Conservation (phyloP, 2,329 filamentous ascomycete genomes). For the Pleoardoris graminearum region DNA sequence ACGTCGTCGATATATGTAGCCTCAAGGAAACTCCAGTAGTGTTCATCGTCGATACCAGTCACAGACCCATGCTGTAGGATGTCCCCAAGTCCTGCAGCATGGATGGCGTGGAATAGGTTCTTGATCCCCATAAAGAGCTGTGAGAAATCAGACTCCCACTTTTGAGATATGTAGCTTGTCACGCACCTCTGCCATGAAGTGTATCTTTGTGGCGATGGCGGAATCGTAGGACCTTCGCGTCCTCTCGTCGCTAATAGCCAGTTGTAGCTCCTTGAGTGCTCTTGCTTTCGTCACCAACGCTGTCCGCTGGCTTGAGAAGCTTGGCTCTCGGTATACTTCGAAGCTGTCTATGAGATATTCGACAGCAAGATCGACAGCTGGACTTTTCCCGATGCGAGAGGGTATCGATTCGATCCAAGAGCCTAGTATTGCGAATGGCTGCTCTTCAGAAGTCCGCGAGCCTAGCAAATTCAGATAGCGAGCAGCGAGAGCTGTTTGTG, state of each 20-base stretch:
- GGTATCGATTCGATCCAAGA: slow-evolving; percentile 36
- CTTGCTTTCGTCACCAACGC: slow-evolving; percentile 28
- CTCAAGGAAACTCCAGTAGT: slow-evolving; percentile 38
- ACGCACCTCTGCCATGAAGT: slow-evolving; percentile 34
- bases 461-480: slow-evolving; percentile 31
- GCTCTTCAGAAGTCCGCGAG: slow-evolving; percentile 12
- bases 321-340: slow-evolving; percentile 23
- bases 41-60: slow-evolving; percentile 28
- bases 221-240: slow-evolving; percentile 28
- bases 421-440: slow-evolving; percentile 31
- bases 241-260: slow-evolving; percentile 18
- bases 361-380: slow-evolving; percentile 32
- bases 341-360: slow-evolving; percentile 33
- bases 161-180: neutral
- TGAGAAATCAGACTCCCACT: neutral
- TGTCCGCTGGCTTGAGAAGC: slow-evolving; percentile 23
- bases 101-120: slow-evolving; percentile 33
- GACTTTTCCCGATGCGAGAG: slow-evolving; percentile 29
- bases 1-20: slow-evolving; percentile 42
- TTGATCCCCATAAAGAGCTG: slow-evolving; percentile 30
- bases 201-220: slow-evolving; percentile 33
- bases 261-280: slow-evolving; percentile 29
- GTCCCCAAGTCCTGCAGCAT: slow-evolving; percentile 31
- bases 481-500: slow-evolving; percentile 24
- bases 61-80: slow-evolving; percentile 29